Conservation (phyloP, 179 eudicot genomes). For the Silene coronaria region DNA sequence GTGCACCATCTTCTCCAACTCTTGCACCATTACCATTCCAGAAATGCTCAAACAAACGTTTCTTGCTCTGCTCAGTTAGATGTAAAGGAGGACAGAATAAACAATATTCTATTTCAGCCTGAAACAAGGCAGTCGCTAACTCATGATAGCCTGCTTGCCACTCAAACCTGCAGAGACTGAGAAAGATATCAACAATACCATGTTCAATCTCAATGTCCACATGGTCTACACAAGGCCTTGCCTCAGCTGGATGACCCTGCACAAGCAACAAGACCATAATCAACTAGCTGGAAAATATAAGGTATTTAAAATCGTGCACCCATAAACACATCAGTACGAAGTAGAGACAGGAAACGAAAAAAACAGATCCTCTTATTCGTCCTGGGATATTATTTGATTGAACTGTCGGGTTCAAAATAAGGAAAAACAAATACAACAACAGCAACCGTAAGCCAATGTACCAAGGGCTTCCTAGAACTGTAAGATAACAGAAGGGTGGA, state of each 20-base stretch:
- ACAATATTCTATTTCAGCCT: constrained; percentile 86
- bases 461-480: neutral
- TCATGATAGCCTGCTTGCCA: constrained; percentile 97
- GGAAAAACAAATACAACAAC: neutral
- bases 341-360: neutral
- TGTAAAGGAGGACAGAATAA: constrained; percentile 77
- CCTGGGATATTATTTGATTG: neutral
- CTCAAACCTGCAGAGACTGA: constrained; percentile 85
- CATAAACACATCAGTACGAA: neutral
- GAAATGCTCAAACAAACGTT: constrained; percentile 79
- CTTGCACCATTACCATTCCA: constrained; percentile 89
- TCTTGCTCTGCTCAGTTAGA: constrained; percentile 80
- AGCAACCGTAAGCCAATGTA: neutral
- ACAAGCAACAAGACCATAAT: constrained; percentile 18
- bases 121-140: constrained; percentile 89
- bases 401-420: neutral
- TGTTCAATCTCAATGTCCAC: constrained; percentile 56
- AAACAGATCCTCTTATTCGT: neutral
- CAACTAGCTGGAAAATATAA: neutral
- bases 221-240: constrained; percentile 34
- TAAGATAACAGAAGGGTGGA: neutral
- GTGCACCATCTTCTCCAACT: constrained; percentile 91
- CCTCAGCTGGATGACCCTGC: constrained; percentile 51
- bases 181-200: constrained; percentile 70
- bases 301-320: neutral